Base-by-base conservation (phyloP, 306 rosid species). In the Inga oerstediana region DNA sequence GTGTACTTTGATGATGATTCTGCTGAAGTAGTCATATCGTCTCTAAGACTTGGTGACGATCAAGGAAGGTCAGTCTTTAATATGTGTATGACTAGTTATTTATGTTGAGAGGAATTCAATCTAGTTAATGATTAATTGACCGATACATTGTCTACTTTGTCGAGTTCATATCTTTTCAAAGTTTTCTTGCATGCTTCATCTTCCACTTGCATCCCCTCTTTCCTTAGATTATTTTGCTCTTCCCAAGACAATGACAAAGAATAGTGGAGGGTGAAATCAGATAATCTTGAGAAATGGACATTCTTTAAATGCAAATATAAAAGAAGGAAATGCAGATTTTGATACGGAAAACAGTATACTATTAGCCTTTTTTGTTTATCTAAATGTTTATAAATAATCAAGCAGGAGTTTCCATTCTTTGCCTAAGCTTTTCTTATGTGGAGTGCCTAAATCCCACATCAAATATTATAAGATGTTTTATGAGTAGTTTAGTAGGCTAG, bases 1-100 rank as follows among this genome's bases (percentile, higher is more conserved):
- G 99, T 91, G 83, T 97, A 97, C 90, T 97, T 94, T 89, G 97
- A 91, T 59, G 98, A 97, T 71, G 99, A 97, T 73, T 97, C 98
- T 82, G 97, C 98, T 49, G 98, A 97, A 87, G 98, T 94, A 27
- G 97, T 92, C 70, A 92, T 97, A 89, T 97, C 99, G 24, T 92
- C 97, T 77, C 86, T 97, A 67, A 89, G 98, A 85, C 98, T 97
- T 19, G 89, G 97, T 70, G 98, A 94, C 84, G 99, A 97, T 65
- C 95, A 94, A 82, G 99, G 99, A 86, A 94, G 99, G 99, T 97
- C 76, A 86, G 97, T 88, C 84, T 52, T 14, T 30, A 14, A 65
- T 72, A 69, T 64, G 17, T 46, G 44, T 35, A 16, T 76, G 43
- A 54, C 75, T 75, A 49, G 59, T 65, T 27, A 30, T 45, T 45